A percentile compares a stretch with the other conserved stretches of the same genome.
These are phyloP conservation scores for Wickerhamomyces subpelliculosus DNA, from an alignment of 805 yeast species.

Conservation along the genomic window DNA sequence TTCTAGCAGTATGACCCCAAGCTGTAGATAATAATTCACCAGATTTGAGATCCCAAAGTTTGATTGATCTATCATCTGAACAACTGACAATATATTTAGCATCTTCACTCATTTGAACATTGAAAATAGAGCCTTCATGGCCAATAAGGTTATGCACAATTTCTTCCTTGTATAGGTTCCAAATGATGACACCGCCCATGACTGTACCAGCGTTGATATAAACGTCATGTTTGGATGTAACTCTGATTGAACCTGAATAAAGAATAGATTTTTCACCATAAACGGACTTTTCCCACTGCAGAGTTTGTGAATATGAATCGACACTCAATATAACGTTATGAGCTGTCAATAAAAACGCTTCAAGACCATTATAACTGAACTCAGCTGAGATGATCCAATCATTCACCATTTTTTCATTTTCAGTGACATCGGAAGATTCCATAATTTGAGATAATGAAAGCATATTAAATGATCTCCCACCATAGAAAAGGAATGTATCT, in stretches of 20 bases:
- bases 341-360: constrained; percentile 60
- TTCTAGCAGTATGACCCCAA: constrained; percentile 96
- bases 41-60: constrained; percentile 55
- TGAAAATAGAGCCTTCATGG: constrained; percentile 91
- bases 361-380: constrained; percentile 33
- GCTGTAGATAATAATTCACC: constrained; percentile 68
- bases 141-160: constrained; percentile 52
- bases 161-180: constrained; percentile 48
- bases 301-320: constrained; percentile 22
- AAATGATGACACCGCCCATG: constrained; percentile 75
- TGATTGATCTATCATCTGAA: constrained; percentile 90
- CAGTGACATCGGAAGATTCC: constrained; percentile 11
- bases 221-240: constrained; percentile 33
- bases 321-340: constrained; percentile 59
- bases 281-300: constrained; percentile 26
- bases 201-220: constrained; percentile 88
- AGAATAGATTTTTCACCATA: constrained; percentile 74
- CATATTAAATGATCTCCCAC: constrained; percentile 63
- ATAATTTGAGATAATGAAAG: constrained; percentile 26
- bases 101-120: constrained; percentile 53
- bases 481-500: constrained; percentile 42
- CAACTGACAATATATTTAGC: constrained; percentile 65
- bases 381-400: constrained; percentile 78
- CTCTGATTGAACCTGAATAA: constrained; percentile 75
- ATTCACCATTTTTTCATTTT: constrained; percentile 44